phyloP scores from a whole-genome alignment of 768 basidiomycete genomes.

The Termitomyces sp. region DNA sequence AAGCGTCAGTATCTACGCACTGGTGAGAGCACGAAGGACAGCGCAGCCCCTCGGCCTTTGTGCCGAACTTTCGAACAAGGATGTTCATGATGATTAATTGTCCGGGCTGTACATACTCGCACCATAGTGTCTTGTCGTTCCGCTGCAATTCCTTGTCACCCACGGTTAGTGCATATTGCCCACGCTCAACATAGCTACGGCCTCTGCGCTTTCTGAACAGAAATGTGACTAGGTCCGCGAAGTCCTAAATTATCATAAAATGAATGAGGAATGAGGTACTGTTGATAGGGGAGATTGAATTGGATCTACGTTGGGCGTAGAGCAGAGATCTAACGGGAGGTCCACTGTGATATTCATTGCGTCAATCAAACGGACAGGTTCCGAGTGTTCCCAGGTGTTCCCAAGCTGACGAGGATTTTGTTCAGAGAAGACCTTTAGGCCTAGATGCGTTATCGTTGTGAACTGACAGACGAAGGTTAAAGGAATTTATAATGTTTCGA shows the following conservation, averaged over 20 bases:
- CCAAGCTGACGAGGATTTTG: conserved; percentile 1
- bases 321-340: conserved; percentile 8
- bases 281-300: neutral
- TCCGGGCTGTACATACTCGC: neutral
- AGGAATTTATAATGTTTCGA: neutral
- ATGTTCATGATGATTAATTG: conserved; percentile 7
- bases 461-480: neutral
- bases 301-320: neutral
- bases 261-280: neutral
- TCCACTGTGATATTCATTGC: conserved; percentile 5
- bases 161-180: conserved; percentile 1
- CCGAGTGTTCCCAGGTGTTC: conserved; percentile 2
- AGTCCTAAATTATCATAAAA: conserved; percentile 1
- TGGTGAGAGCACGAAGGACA: conserved; percentile 4
- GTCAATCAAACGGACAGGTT: conserved; percentile 6
- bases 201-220: conserved; percentile 6
- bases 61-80: neutral
- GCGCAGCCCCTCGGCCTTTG: neutral
- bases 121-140: neutral
- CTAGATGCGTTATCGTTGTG: conserved; percentile 1
- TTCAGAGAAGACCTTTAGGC: neutral
- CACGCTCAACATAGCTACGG: neutral
- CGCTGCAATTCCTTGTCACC: neutral
- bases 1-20: neutral
- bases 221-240: conserved; percentile 8